Evolutionary conservation across 2,329 filamentous ascomycete species (phyloP).

Genomic region (Xylaria arbuscula): DNA sequence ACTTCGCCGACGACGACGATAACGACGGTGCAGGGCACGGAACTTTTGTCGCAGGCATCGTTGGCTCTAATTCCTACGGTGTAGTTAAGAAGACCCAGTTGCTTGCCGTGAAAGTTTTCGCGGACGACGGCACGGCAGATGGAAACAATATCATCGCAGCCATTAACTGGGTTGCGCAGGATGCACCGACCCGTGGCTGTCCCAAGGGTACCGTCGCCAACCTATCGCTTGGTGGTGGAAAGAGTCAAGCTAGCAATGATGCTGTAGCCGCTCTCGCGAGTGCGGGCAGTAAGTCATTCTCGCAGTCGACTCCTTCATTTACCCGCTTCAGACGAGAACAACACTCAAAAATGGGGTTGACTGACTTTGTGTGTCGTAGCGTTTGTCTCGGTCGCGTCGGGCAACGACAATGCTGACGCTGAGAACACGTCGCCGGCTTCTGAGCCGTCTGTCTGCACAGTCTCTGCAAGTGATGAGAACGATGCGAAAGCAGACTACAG

Average conservation of each 20-base stretch:
- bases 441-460: constrained; percentile 61
- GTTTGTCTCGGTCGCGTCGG: constrained; percentile 64
- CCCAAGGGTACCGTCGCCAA: constrained; percentile 59
- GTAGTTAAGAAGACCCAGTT: constrained; percentile 57
- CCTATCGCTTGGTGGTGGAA: constrained; percentile 63
- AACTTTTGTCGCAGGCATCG: constrained; percentile 50
- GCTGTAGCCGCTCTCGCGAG: constrained; percentile 59
- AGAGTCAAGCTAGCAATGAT: constrained; percentile 59
- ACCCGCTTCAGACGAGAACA: background rate
- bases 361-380: constrained; percentile 42
- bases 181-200: constrained; percentile 55
- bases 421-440: constrained; percentile 59
- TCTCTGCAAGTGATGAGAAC: constrained; percentile 52
- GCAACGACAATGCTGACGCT: constrained; percentile 58
- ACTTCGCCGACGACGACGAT: constrained; percentile 39
- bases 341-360: background rate
- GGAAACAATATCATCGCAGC: constrained; percentile 44
- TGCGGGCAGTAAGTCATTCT: constrained; percentile 48
- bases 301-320: background rate
- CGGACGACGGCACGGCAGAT: constrained; percentile 42
- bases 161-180: constrained; percentile 55
- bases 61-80: constrained; percentile 56
- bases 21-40: constrained; percentile 53
- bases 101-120: constrained; percentile 59
- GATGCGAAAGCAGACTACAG: constrained; percentile 51